Percentiles rank a stretch among this genome's conserved stretches.
phyloP scores from a whole-genome alignment of 257 asterid species.

The Ilex asprella region DNA sequence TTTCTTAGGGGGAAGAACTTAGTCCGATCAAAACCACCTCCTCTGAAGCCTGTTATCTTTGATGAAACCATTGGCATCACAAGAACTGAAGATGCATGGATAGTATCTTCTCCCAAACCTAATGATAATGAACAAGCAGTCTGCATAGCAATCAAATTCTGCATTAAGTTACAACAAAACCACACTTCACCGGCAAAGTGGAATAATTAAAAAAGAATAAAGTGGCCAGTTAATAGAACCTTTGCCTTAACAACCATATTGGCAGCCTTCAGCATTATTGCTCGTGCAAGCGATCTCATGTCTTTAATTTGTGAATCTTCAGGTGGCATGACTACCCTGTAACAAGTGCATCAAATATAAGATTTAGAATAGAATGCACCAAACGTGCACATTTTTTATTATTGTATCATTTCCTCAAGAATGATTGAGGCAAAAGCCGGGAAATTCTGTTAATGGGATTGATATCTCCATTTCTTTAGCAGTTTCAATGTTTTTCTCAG shows the following conservation, averaged over 20 bases:
- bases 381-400: too few species aligned
- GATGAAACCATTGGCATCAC: conserved; percentile 98
- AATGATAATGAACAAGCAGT: conserved; percentile 67
- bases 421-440: not conserved
- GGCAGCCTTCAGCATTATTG: conserved; percentile 43
- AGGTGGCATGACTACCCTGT: conserved; percentile 40
- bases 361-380: not conserved
- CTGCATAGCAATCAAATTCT: conserved; percentile 34
- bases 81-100: conserved; percentile 74
- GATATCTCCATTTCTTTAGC: not conserved
- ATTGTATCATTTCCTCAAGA: not conserved
- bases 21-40: conserved; percentile 41
- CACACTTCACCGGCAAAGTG: not conserved
- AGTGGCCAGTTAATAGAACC: conserved; percentile 29
- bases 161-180: not conserved
- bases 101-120: conserved; percentile 77
- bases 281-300: conserved; percentile 43
- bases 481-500: not conserved
- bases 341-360: not conserved
- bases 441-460: not conserved
- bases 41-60: conserved; percentile 81
- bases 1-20: conserved; percentile 48
- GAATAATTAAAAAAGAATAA: not conserved
- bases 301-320: conserved; percentile 74
- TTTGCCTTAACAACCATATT: conserved; percentile 56